Percentiles rank a stretch among this genome's conserved stretches.
phyloP scores from a whole-genome alignment of 768 basidiomycete species.

The Tricholoma hemisulphureum region DNA sequence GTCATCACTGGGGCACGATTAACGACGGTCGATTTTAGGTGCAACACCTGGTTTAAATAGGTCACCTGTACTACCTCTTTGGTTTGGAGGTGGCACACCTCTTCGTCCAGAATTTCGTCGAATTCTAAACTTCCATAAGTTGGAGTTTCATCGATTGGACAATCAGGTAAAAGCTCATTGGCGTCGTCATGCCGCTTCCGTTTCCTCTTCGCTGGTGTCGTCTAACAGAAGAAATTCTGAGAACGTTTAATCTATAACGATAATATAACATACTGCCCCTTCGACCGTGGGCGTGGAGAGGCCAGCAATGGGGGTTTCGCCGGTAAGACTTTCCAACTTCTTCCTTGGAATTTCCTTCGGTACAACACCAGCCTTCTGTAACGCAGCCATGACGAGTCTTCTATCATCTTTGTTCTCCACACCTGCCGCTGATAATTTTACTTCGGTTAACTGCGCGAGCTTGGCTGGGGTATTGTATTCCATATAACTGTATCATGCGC shows the following conservation, averaged over 20 bases:
- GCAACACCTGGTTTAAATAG: constrained; percentile 47
- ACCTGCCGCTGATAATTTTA: constrained; percentile 56
- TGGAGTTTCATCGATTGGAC: constrained; percentile 48
- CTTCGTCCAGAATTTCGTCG: constrained; percentile 68
- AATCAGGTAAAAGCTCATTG: constrained; percentile 60
- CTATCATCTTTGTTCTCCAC: constrained; percentile 65
- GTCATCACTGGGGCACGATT: constrained; percentile 96
- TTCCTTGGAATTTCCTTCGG: constrained; percentile 25
- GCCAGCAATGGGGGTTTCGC: constrained; percentile 11
- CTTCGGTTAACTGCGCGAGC: constrained; percentile 57
- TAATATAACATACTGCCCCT: constrained; percentile 26
- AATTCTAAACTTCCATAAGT: constrained; percentile 62
- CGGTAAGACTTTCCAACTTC: constrained; percentile 14
- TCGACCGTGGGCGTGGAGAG: constrained; percentile 26
- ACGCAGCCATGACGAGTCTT: constrained; percentile 53
- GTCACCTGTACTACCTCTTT: neutral
- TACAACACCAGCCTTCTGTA: constrained; percentile 65
- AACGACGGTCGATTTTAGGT: constrained; percentile 59
- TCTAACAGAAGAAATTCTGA: constrained; percentile 25
- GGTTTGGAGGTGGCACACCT: constrained; percentile 38
- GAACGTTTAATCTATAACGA: constrained; percentile 1
- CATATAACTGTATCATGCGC: constrained; percentile 56
- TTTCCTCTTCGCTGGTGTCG: constrained; percentile 46
- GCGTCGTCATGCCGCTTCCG: constrained; percentile 49
- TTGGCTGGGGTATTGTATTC: constrained; percentile 59